Conservation (phyloP, 192 early-diverging fungal species). For the Gorgonomyces haynaldii region DNA sequence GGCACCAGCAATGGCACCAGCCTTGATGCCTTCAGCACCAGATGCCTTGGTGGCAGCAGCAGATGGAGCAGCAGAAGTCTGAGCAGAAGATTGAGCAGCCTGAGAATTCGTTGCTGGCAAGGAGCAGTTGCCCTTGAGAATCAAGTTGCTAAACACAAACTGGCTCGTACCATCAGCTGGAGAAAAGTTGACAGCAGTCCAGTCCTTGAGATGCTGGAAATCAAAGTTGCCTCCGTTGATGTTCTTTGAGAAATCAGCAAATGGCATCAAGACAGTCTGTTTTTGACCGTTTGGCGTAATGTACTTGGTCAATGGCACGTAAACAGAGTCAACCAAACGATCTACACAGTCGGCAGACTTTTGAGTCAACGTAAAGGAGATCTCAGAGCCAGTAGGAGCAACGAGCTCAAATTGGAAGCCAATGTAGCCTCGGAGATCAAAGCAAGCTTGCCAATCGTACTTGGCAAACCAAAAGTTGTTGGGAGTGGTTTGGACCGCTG, state of each 20-base stretch:
- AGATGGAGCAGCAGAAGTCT: too few species aligned
- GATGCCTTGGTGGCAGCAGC: too few species aligned
- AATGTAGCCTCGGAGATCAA: constrained; percentile 11
- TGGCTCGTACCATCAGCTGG: constrained; percentile 3
- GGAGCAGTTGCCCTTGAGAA: constrained; percentile 8
- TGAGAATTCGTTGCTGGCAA: too few species aligned
- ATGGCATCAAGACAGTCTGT: constrained; percentile 14
- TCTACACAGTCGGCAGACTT: constrained; percentile 9
- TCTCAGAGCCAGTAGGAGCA: constrained; percentile 13
- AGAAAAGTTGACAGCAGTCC: constrained; percentile 8
- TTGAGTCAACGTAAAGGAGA: constrained; percentile 19
- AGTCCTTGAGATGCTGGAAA: constrained; percentile 23
- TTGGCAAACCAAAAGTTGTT: constrained; percentile 19
- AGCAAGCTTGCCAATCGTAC: constrained; percentile 18
- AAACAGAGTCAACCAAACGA: constrained; percentile 6
- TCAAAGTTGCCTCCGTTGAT: constrained; percentile 2
- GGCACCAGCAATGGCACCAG: too few species aligned
- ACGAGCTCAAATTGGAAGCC: constrained; percentile 18
- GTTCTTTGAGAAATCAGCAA: constrained; percentile 9
- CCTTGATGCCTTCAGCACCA: too few species aligned
- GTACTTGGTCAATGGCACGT: constrained; percentile 19
- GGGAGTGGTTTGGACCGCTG: neutral
- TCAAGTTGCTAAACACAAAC: constrained; percentile 7
- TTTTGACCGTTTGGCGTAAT: constrained; percentile 8
- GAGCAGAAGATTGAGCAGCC: too few species aligned